phyloP scores from a whole-genome alignment of 176 grass and related monocot species.

The Cocos nucifera region DNA sequence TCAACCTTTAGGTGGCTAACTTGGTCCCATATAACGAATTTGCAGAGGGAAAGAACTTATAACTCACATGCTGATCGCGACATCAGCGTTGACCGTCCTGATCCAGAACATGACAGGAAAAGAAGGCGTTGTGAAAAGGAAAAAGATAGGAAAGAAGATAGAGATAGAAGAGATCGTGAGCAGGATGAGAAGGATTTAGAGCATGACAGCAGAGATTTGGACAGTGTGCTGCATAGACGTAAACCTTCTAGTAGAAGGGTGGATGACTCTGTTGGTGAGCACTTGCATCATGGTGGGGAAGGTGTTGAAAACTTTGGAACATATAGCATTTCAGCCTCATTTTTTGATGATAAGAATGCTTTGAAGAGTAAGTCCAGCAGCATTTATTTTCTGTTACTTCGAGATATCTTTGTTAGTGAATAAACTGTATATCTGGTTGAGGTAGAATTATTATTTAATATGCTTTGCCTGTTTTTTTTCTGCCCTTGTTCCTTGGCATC shows the following conservation, averaged over 20 bases:
- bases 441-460: too few relatives aligned
- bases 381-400: too few relatives aligned
- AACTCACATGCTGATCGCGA: conserved; percentile 55
- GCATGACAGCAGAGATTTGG: conserved; percentile 64
- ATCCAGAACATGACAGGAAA: conserved; percentile 75
- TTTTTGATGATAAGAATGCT: conserved; percentile 73
- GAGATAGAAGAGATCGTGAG: conserved; percentile 64
- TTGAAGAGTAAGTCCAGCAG: conserved; percentile 76
- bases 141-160: conserved; percentile 76
- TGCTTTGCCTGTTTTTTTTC: too few relatives aligned
- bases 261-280: conserved; percentile 36
- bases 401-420: too few relatives aligned
- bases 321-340: conserved; percentile 55
- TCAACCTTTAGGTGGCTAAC: neutral
- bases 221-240: conserved; percentile 39
- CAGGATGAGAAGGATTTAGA: conserved; percentile 80
- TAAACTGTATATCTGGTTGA: too few relatives aligned
- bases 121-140: conserved; percentile 68
- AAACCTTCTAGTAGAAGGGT: conserved; percentile 37
- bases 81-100: conserved; percentile 72
- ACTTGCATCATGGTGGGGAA: conserved; percentile 36
- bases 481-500: too few relatives aligned
- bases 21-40: conserved; percentile 3
- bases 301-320: conserved; percentile 39
- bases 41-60: conserved; percentile 74